These are phyloP conservation scores for Cryoendolithus antarcticus DNA, from an alignment of 2,329 filamentous ascomycete species.

Conservation along the genomic window DNA sequence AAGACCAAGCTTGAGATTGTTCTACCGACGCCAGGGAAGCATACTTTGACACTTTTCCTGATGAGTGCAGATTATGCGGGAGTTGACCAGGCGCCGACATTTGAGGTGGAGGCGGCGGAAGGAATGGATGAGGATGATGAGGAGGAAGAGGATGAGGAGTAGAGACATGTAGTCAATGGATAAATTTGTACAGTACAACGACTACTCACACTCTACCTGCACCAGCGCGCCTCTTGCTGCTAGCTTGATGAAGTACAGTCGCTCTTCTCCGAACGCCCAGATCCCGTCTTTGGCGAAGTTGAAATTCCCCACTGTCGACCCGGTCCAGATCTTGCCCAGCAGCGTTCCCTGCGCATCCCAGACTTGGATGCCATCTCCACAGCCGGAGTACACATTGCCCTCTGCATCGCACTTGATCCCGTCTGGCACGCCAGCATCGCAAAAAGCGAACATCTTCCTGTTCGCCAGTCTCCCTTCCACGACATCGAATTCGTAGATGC, in stretches of 20 bases:
- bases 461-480: constrained; percentile 15
- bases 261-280: constrained; percentile 12
- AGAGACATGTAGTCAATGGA: background rate
- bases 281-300: constrained; percentile 3
- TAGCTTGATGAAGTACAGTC: constrained; percentile 9
- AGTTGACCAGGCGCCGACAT: constrained; percentile 88
- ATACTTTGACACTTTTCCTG: constrained; percentile 80
- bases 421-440: constrained; percentile 39
- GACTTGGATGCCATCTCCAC: constrained; percentile 43
- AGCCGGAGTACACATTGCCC: constrained; percentile 45
- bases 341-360: constrained; percentile 38
- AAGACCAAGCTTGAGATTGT: constrained; percentile 78
- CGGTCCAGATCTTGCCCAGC: constrained; percentile 46
- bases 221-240: constrained; percentile 8
- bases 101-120: constrained; percentile 74
- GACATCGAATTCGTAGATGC: constrained; percentile 17
- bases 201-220: constrained; percentile 8
- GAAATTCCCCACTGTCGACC: constrained; percentile 24
- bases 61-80: constrained; percentile 97
- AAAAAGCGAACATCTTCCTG: constrained; percentile 16
- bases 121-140: constrained; percentile 93
- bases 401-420: constrained; percentile 42
- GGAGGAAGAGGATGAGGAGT: constrained; percentile 51
- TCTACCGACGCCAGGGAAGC: constrained; percentile 69
- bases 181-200: no score